Percentiles rank a stretch among this genome's conserved stretches.
Evolutionary conservation across 1,284 basidiomycete species (phyloP).

Genomic region (Xanthoconium separans): DNA sequence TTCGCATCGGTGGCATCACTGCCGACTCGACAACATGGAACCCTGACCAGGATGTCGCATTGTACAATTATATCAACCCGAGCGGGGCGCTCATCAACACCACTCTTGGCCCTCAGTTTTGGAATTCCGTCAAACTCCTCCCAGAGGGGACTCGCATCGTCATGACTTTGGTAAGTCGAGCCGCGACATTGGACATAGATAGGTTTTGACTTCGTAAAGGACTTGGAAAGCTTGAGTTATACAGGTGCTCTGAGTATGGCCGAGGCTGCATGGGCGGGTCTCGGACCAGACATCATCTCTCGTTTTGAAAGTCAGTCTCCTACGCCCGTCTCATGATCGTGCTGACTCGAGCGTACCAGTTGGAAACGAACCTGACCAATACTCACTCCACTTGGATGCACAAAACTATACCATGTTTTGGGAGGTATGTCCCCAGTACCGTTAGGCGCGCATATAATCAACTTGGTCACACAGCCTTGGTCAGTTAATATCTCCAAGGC

Average conservation of each 20-base stretch:
- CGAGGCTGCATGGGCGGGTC: constrained; percentile 38
- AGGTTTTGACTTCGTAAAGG: constrained; percentile 25
- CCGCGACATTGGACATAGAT: neutral
- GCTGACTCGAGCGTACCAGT: constrained; percentile 31
- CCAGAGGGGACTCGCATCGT: constrained; percentile 45
- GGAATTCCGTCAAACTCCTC: constrained; percentile 44
- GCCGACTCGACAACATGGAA: constrained; percentile 52
- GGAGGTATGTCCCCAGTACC: constrained; percentile 32
- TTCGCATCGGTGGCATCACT: constrained; percentile 51
- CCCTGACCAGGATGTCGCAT: constrained; percentile 35
- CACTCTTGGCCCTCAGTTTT: constrained; percentile 49
- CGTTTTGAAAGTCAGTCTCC: constrained; percentile 44
- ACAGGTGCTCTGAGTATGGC: constrained; percentile 44
- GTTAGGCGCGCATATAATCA: neutral
- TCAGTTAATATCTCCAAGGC: constrained; percentile 43
- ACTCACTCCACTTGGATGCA: constrained; percentile 38
- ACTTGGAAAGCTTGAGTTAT: constrained; percentile 43
- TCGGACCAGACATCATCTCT: constrained; percentile 38
- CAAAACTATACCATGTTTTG: constrained; percentile 43
- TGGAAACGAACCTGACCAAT: constrained; percentile 55
- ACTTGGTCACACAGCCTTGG: constrained; percentile 37
- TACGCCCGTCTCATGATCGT: neutral
- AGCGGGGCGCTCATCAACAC: constrained; percentile 45
- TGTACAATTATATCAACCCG: constrained; percentile 45
- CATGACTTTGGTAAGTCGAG: constrained; percentile 39